phyloP scores from a whole-genome alignment of 768 basidiomycete species.

The Coprinopsis sp. region DNA sequence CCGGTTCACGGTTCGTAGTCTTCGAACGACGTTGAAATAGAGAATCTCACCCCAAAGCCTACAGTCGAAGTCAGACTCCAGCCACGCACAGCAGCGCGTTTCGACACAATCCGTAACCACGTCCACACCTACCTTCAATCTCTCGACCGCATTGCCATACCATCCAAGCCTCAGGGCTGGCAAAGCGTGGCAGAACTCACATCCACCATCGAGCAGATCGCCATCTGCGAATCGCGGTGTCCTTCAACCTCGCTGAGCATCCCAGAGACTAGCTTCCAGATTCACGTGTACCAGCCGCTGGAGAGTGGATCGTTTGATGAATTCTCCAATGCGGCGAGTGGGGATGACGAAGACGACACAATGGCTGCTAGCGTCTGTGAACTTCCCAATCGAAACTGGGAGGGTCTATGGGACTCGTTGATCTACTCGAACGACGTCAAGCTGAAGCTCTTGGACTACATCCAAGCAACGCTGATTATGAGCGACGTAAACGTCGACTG shows the following conservation, averaged over 20 bases:
- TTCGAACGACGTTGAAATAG: no score
- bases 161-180: conserved; percentile 76
- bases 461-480: conserved; percentile 90
- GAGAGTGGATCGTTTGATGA: conserved; percentile 69
- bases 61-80: conserved; percentile 83
- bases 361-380: conserved; percentile 89
- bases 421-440: conserved; percentile 86
- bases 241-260: conserved; percentile 48
- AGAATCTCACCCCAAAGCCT: no score
- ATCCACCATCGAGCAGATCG: conserved; percentile 71
- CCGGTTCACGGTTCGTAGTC: conserved; percentile 63
- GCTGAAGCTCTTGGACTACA: conserved; percentile 84
- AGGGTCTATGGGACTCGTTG: conserved; percentile 90
- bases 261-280: conserved; percentile 60
- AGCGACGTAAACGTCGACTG: conserved; percentile 85
- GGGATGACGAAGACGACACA: conserved; percentile 62
- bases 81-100: conserved; percentile 61
- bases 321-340: conserved; percentile 53
- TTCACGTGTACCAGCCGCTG: conserved; percentile 85
- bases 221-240: conserved; percentile 65
- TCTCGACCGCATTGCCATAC: conserved; percentile 62
- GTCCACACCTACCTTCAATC: conserved; percentile 55
- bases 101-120: conserved; percentile 66
- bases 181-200: conserved; percentile 66
- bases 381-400: conserved; percentile 76